These are phyloP conservation scores for Pichia sp. DNA, from an alignment of 1,139 yeast genomes.

Conservation along the genomic window DNA sequence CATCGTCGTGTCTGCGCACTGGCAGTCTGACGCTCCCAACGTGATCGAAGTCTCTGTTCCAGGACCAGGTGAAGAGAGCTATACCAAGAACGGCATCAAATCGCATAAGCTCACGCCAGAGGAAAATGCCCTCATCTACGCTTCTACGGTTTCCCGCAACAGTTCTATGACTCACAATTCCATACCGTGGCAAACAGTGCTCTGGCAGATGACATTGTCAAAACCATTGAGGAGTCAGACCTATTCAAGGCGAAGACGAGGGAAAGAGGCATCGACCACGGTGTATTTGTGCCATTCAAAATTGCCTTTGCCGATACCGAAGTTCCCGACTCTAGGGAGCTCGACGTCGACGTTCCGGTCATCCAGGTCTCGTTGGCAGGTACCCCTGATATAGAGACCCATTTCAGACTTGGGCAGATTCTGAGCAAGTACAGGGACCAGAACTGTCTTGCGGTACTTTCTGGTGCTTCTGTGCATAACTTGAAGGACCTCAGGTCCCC, in stretches of 20 bases:
- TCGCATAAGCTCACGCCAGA: conserved; percentile 21
- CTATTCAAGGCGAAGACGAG: conserved; percentile 39
- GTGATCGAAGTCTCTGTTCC: conserved; percentile 50
- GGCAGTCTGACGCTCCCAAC: conserved; percentile 50
- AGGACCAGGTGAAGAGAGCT: conserved; percentile 28
- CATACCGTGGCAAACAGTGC: conserved; percentile 42
- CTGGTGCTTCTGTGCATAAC: conserved; percentile 84
- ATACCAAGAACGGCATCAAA: conserved; percentile 13
- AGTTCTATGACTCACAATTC: conserved; percentile 61
- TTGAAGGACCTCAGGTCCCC: conserved; percentile 46
- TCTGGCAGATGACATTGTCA: conserved; percentile 43
- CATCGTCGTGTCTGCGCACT: conserved; percentile 69
- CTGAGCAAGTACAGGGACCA: conserved; percentile 49
- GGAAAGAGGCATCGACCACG: conserved; percentile 72
- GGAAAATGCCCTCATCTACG: conserved; percentile 53
- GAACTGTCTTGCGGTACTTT: conserved; percentile 51
- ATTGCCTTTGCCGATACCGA: conserved; percentile 55
- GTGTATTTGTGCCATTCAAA: conserved; percentile 76
- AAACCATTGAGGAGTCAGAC: conserved; percentile 39
- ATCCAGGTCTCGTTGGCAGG: conserved; percentile 62
- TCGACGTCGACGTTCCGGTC: conserved; percentile 48
- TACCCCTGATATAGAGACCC: conserved; percentile 43
- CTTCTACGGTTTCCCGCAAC: conserved; percentile 63
- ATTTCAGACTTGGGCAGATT: conserved; percentile 52
- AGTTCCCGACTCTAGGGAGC: conserved; percentile 30